These are phyloP conservation scores for Phytophthora melonis DNA, from an alignment of 352 stramenopile species.

Conservation along the genomic window DNA sequence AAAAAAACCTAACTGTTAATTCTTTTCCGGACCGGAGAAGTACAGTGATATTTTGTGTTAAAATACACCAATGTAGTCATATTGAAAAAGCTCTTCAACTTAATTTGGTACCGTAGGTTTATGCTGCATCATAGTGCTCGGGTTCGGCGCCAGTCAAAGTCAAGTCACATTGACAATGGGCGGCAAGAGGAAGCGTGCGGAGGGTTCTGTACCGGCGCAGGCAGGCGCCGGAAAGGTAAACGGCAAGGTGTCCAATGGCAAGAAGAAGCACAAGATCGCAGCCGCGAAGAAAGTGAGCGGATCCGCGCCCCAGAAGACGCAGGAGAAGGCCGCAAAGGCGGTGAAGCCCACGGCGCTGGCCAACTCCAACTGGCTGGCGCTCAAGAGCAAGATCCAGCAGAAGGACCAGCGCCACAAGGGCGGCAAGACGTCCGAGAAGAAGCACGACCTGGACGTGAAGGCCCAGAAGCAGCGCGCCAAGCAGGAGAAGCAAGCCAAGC, in stretches of 20 bases:
- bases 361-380: slow-evolving; percentile 80
- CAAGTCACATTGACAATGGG: slow-evolving; percentile 24
- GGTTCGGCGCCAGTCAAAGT: slow-evolving; percentile 25
- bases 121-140: neutral
- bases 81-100: neutral
- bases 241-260: slow-evolving; percentile 5
- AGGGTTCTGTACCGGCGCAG: slow-evolving; percentile 4
- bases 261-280: slow-evolving; percentile 27
- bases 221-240: neutral
- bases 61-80: slow-evolving; percentile 9
- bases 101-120: neutral
- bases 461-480: slow-evolving; percentile 53
- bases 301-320: slow-evolving; percentile 27
- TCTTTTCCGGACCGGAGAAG: too few species aligned
- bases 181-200: slow-evolving; percentile 45
- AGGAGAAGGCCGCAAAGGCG: slow-evolving; percentile 27
- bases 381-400: slow-evolving; percentile 78
- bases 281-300: slow-evolving; percentile 26
- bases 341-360: slow-evolving; percentile 36
- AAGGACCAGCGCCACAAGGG: slow-evolving; percentile 28
- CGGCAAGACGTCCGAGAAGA: slow-evolving; percentile 38
- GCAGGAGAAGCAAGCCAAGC: slow-evolving; percentile 56
- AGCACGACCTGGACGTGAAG: slow-evolving; percentile 49
- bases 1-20: too few species aligned
- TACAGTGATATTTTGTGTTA: neutral